Evolutionary conservation across 768 basidiomycete species (phyloP).

Genomic region (Lactarius tabidus): DNA sequence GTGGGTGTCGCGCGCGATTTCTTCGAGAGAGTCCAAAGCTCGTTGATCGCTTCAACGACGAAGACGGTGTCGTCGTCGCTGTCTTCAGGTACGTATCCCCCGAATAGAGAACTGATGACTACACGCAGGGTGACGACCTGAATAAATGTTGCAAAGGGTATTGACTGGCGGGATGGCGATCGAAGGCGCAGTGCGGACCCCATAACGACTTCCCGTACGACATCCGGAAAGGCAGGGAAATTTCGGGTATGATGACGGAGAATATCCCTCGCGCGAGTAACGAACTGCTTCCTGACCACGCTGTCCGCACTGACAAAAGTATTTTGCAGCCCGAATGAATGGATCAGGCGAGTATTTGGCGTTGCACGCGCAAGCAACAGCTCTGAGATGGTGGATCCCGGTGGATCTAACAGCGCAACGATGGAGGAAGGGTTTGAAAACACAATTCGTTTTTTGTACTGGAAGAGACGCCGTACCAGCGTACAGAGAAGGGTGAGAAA

Average conservation of each 20-base stretch:
- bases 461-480: not conserved
- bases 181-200: not conserved
- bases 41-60: slow-evolving; percentile 42
- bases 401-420: not conserved
- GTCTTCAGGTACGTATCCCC: slow-evolving; percentile 14
- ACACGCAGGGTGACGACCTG: slow-evolving; percentile 6
- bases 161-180: not conserved
- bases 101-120: not conserved
- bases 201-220: not conserved
- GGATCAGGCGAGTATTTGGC: slow-evolving; percentile 27
- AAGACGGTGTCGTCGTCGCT: slow-evolving; percentile 3
- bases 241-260: slow-evolving; percentile 28
- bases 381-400: not conserved
- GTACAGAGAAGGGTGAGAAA: not conserved
- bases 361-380: slow-evolving; percentile 22
- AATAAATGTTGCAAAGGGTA: not conserved
- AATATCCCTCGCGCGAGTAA: slow-evolving; percentile 31
- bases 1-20: slow-evolving; percentile 17
- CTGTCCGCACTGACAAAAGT: slow-evolving; percentile 47
- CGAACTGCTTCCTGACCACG: slow-evolving; percentile 37
- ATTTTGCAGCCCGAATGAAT: slow-evolving; percentile 36
- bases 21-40: slow-evolving; percentile 47
- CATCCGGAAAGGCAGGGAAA: not conserved
- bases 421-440: not conserved
- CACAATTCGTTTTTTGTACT: not conserved